A percentile compares a stretch with the other conserved stretches of the same genome.
Conservation (phyloP, 148 eudicot genomes). For the Camellia sinensis region DNA sequence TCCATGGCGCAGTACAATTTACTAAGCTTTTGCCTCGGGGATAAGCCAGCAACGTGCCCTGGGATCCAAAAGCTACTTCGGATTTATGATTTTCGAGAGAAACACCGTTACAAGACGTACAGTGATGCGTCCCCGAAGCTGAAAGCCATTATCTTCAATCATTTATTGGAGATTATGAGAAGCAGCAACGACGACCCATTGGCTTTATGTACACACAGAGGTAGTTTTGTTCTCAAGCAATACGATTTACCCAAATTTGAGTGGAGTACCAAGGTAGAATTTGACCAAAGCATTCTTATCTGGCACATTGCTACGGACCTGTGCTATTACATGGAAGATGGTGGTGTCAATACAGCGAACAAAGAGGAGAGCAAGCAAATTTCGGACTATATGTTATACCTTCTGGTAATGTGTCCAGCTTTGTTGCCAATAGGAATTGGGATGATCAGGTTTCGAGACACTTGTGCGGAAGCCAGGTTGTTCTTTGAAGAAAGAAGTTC, state of each 20-base stretch:
- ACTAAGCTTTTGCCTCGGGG: constrained; percentile 23
- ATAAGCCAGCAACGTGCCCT: constrained; percentile 3
- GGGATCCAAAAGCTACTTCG: constrained; percentile 17
- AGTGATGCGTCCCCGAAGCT: constrained; percentile 20
- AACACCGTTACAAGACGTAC: constrained; percentile 23
- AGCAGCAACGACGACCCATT: constrained; percentile 1
- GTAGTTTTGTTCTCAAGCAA: constrained; percentile 18
- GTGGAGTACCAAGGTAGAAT: constrained; percentile 29
- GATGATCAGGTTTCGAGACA: constrained; percentile 43
- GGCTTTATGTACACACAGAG: constrained; percentile 28
- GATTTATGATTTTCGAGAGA: constrained; percentile 20
- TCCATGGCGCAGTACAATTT: constrained; percentile 41
- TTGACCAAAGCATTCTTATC: constrained; percentile 48
- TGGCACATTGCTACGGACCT: constrained; percentile 66
- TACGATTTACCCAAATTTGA: neutral
- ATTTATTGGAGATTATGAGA: constrained; percentile 7
- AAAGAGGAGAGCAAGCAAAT: constrained; percentile 30
- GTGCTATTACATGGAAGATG: constrained; percentile 29
- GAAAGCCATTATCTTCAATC: constrained; percentile 26
- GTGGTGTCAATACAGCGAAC: neutral
- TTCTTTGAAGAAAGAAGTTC: constrained; percentile 31
- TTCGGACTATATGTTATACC: constrained; percentile 59
- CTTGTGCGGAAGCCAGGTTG: constrained; percentile 45
- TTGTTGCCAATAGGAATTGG: constrained; percentile 58
- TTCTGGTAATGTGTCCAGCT: constrained; percentile 40